Evolutionary conservation across 2,329 filamentous ascomycete genomes (phyloP), one percentile per base, ranked within the genome.

Genomic region (Fusarium dlaminii): DNA sequence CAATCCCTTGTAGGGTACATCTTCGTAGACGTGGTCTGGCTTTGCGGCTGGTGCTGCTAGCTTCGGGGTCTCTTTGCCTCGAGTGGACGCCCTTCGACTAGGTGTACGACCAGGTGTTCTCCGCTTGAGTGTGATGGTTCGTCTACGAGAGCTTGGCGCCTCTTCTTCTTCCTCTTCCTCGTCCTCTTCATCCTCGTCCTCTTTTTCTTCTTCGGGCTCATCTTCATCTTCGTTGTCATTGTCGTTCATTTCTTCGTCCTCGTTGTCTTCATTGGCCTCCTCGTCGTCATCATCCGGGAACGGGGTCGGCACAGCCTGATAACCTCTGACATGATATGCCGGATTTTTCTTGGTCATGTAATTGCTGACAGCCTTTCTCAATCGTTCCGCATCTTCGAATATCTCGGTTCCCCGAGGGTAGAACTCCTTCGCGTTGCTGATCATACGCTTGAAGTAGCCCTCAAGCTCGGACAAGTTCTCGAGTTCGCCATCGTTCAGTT

Each of bases 331-430:
- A 71, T 90, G 89, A 81, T 97, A 97, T 22, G 93, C 94, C 20
- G 95, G 94, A 77, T 98, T 97, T 76, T 92, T 89, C 81, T 93
- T 93, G 63, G 91, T 92, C 94, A 97, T 97, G 81, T 91, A 94
- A 78, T 95, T 96, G 81, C 93, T 95, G 45, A 96, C 87, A 7
- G 94, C 92, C 83, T 97, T 98, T 52, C 95, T 89, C 51, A 98
- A 89, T 55, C 94, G 90, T 82, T 98, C 95, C 14, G 95, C 94
- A 84, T 98, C 94, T 48, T 94, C 92, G 79, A 92, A 96, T 42
- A 93, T 87, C 65, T 90, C 84, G 0, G 93, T 94, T 48, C 88
- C 89, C 75, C 92, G 92, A 68, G 91, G 87, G 79, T 96, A 96
- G 83, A 90, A 96, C 61, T 94, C 91, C 82, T 97, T 97, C 40